Evolutionary conservation across 768 basidiomycete species (phyloP).

Genomic region (Kwoniella sp.): DNA sequence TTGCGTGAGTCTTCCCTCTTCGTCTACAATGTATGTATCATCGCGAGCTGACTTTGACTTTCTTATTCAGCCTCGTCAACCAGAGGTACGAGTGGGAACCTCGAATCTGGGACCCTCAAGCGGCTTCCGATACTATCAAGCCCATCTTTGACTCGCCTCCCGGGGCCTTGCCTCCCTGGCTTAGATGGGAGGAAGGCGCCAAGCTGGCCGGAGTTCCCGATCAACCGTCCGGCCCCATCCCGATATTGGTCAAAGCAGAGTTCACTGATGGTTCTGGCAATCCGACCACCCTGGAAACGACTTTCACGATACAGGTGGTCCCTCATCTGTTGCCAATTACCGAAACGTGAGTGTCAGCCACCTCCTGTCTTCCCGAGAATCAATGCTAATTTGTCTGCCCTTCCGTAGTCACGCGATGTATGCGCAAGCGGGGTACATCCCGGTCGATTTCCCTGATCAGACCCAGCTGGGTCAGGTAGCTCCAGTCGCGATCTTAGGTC

Average conservation of each 20-base stretch:
- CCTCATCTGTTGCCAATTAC: slow-evolving; percentile 23
- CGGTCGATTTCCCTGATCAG: slow-evolving; percentile 23
- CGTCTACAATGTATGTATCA: not conserved
- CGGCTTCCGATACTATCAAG: slow-evolving; percentile 74
- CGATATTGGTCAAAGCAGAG: slow-evolving; percentile 73
- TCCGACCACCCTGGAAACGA: slow-evolving; percentile 21
- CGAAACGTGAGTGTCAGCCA: slow-evolving; percentile 12
- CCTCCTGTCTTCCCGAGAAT: not conserved
- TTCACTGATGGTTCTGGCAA: slow-evolving; percentile 30
- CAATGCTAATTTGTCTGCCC: not conserved
- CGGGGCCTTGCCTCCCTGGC: slow-evolving; percentile 72
- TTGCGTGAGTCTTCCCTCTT: slow-evolving; percentile 60
- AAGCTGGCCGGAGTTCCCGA: slow-evolving; percentile 77
- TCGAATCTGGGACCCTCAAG: slow-evolving; percentile 95
- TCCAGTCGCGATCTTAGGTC: not conserved
- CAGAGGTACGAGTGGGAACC: slow-evolving; percentile 87
- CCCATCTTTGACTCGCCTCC: slow-evolving; percentile 78
- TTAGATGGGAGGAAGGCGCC: slow-evolving; percentile 75
- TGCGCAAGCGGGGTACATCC: slow-evolving; percentile 21
- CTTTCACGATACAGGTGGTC: slow-evolving; percentile 24
- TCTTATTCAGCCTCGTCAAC: slow-evolving; percentile 42
- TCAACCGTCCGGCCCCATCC: slow-evolving; percentile 72
- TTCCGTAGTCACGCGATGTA: slow-evolving; percentile 14
- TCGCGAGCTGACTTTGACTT: not conserved
- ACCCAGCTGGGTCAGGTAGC: not conserved